Base-by-base conservation (phyloP, 2,329 filamentous ascomycete genomes). In the Ceratocystis papillata region DNA sequence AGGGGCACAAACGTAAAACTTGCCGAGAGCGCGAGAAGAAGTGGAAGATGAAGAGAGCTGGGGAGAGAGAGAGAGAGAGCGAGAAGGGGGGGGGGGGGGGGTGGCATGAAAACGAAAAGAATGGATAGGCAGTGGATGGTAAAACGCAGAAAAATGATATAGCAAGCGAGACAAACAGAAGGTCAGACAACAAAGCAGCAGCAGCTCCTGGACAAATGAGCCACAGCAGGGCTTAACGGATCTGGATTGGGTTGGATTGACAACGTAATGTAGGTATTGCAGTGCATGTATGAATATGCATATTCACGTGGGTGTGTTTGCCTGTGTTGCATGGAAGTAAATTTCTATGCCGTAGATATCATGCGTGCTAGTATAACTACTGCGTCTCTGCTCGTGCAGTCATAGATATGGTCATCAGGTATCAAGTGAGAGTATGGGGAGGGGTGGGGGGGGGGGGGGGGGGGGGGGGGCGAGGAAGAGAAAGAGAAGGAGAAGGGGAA, bases 121-220 rank as follows among this genome's bases (percentile, higher is more conserved):
- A n/a, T 20, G 5, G 46, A 20, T 50, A 22, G 46, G 8, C 46
- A 22, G 10, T n/a, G 46, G n/a, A n/a, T 15, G 15, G 15, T 50
- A 22, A 50, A n/a, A 17, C 46, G 20, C 6, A n/a, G 46, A 20
- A 50, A 22, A n/a, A 22, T 6, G 17, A 55, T 28, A 28, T 55
- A 28, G 25, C 50, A 55, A 55, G 22, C 50, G n/a, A 55, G 50
- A 55, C 50, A 55, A 55, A 55, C 50, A 55, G n/a, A 22, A 20
- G 20, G 20, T 55, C 50, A 25, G 50, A 55, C 50, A 55, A 48
- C 45, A 17, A 8, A 48, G 45, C 45, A 48, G 4, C 15, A 5
- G 4, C 15, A 5, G n/a, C 45, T 20, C 12, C 5, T 20, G 7
- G 17, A 20, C 15, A 48, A 48, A 48, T 48, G 45, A 20, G 45